Evolutionary conservation across 257 asterid genomes (phyloP).

Genomic region (Osmanthus fragrans): DNA sequence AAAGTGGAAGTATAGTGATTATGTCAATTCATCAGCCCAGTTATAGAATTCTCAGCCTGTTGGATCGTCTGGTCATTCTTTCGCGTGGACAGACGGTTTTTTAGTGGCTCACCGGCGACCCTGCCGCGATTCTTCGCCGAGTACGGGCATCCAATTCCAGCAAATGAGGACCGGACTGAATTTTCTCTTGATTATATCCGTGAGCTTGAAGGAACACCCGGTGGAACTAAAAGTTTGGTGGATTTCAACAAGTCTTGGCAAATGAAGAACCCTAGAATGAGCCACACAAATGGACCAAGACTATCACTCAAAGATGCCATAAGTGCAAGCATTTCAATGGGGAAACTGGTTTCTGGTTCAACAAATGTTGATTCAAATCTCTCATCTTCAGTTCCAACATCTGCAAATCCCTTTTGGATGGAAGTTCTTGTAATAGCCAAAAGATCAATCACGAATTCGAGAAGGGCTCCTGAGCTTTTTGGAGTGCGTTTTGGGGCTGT

Average conservation of each 20-base stretch:
- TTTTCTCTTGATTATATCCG: constrained; percentile 57
- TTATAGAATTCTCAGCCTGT: constrained; percentile 43
- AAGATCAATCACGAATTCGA: constrained; percentile 48
- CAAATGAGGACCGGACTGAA: constrained; percentile 49
- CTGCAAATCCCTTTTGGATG: constrained; percentile 53
- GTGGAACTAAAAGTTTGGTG: constrained; percentile 31
- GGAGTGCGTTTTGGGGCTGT: constrained; percentile 54
- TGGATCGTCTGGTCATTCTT: constrained; percentile 50
- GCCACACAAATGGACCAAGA: constrained; percentile 2
- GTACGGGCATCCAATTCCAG: constrained; percentile 48
- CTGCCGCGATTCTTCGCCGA: constrained; percentile 42
- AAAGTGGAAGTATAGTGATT: constrained; percentile 58
- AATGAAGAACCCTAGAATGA: constrained; percentile 9
- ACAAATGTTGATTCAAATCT: constrained; percentile 30
- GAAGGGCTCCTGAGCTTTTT: constrained; percentile 51
- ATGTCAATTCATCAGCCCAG: constrained; percentile 65
- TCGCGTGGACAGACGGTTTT: constrained; percentile 58
- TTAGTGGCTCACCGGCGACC: constrained; percentile 36
- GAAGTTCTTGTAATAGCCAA: constrained; percentile 49
- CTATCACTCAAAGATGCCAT: constrained; percentile 48
- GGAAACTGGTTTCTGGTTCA: constrained; percentile 52
- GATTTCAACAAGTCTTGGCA: constrained; percentile 51
- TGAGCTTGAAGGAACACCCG: constrained; percentile 38
- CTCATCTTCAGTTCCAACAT: constrained; percentile 41
- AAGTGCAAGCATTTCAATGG: constrained; percentile 56